Percentiles rank a stretch among this genome's conserved stretches.
Evolutionary conservation across 2,329 filamentous ascomycete species (phyloP).

Genomic region (Ploettnerulaceae sp.): DNA sequence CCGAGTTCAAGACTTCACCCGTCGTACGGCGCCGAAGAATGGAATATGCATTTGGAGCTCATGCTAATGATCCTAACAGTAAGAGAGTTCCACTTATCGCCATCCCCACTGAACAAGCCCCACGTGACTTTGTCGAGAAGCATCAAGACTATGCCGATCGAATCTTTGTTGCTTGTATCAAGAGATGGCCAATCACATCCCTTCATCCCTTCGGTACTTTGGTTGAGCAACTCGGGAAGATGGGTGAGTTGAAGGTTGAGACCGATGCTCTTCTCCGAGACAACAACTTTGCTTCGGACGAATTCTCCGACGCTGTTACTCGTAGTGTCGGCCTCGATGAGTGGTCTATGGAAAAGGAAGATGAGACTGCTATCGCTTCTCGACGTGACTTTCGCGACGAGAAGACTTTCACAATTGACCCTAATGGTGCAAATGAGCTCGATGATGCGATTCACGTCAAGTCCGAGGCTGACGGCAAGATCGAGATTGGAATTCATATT

Average conservation of each 20-base stretch:
- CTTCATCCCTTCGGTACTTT: slow-evolving; percentile 97
- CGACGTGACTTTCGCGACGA: slow-evolving; percentile 89
- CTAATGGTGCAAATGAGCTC: slow-evolving; percentile 80
- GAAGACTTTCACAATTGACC: slow-evolving; percentile 86
- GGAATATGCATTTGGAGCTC: not conserved
- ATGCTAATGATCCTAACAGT: slow-evolving; percentile 19
- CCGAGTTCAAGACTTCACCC: too few relatives aligned
- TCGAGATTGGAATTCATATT: slow-evolving; percentile 94
- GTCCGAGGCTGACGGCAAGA: slow-evolving; percentile 72
- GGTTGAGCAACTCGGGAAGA: slow-evolving; percentile 92
- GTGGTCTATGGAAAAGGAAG: slow-evolving; percentile 82
- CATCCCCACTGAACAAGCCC: slow-evolving; percentile 96
- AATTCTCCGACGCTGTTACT: slow-evolving; percentile 93
- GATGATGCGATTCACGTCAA: slow-evolving; percentile 94
- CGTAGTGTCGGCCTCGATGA: slow-evolving; percentile 90
- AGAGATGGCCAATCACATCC: slow-evolving; percentile 99
- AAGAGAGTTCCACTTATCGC: slow-evolving; percentile 97
- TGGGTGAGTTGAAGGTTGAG: slow-evolving; percentile 96
- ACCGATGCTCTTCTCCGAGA: slow-evolving; percentile 94
- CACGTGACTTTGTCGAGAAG: slow-evolving; percentile 96
- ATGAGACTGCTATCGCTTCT: slow-evolving; percentile 64
- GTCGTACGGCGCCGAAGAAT: too few relatives aligned
- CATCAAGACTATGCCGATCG: slow-evolving; percentile 96
- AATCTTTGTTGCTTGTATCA: slow-evolving; percentile 98
- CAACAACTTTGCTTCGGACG: slow-evolving; percentile 97